phyloP scores from a whole-genome alignment of 345 rosid species.

The Arabis alpina region DNA sequence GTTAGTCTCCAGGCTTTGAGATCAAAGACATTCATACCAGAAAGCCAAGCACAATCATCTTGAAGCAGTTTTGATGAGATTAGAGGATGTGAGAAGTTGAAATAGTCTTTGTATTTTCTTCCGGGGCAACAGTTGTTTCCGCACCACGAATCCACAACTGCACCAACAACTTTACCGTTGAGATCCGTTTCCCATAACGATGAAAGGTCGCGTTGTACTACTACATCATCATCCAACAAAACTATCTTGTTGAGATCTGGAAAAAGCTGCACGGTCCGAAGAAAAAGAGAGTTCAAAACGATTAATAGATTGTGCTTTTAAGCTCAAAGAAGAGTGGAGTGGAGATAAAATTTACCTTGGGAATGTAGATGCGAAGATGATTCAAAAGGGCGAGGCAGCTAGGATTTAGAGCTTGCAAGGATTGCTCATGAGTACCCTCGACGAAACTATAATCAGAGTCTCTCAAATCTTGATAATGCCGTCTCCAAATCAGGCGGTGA shows the following conservation, averaged over 20 bases:
- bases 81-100: conserved; percentile 80
- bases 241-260: conserved; percentile 90
- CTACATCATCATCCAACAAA: conserved; percentile 92
- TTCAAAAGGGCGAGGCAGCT: conserved; percentile 75
- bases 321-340: conserved; percentile 5
- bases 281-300: conserved; percentile 43
- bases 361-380: conserved; percentile 82
- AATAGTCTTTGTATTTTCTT: conserved; percentile 73
- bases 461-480: conserved; percentile 58
- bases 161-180: conserved; percentile 75
- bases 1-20: conserved; percentile 84
- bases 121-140: conserved; percentile 85
- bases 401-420: conserved; percentile 63
- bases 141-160: conserved; percentile 72
- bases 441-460: conserved; percentile 52
- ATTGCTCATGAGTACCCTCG: conserved; percentile 47
- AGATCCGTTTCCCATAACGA: conserved; percentile 81
- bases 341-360: conserved; percentile 56
- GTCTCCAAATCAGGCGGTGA: conserved; percentile 71
- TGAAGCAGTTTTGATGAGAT: conserved; percentile 62
- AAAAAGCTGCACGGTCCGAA: conserved; percentile 66
- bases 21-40: conserved; percentile 86
- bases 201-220: conserved; percentile 82
- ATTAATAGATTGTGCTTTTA: conserved; percentile 35
- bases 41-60: conserved; percentile 80